Base-by-base conservation (phyloP, 805 yeast genomes). In the Lachancea mirantina region DNA sequence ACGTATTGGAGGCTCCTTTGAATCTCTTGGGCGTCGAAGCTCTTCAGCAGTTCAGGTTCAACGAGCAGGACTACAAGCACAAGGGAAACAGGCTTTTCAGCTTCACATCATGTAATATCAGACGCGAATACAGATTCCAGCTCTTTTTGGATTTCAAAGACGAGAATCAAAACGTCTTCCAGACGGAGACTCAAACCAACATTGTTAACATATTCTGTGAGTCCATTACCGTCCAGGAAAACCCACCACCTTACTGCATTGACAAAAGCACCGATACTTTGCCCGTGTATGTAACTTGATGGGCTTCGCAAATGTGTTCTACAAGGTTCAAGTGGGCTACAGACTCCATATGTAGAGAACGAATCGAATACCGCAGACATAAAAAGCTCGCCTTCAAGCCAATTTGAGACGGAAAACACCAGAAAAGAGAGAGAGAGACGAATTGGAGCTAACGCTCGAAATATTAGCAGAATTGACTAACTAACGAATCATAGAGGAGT, bases 81-180 rank as follows among this genome's bases (percentile, higher is more conserved):
- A 50, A 56, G 29, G 61, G 61, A 8, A 55, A 55, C 28, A 38
- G 56, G 19, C 32, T 55, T 5, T 55, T 46, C 34, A 50, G 57
- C 35, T 54, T 55, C 24, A 50, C 43, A 27, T 44, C 50, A 13
- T 53, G 61, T 33, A 40, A 54, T 4, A 52, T 55, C 13, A 40
- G 44, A 19, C 35, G 59, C n/a, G 20, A 36, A 14, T 55, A 49
- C 40, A 40, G 45, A 14, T 49, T 55, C 9, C 58, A 54, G 30
- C 33, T 55, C 13, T 18, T 49, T 10, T 36, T 53, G 9, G 50
- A 45, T 36, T 53, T 55, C 57, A 41, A 42, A 11, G 41, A 52
- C 9, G 40, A 38, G 23, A 49, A 46, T 2, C 17, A 22, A 19
- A 24, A 28, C 16, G 25, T 11, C 1, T 36, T 47, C 23, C 53